phyloP scores from a whole-genome alignment of 108 stramenopile genomes.

The Phaeodactylum tricornutum region DNA sequence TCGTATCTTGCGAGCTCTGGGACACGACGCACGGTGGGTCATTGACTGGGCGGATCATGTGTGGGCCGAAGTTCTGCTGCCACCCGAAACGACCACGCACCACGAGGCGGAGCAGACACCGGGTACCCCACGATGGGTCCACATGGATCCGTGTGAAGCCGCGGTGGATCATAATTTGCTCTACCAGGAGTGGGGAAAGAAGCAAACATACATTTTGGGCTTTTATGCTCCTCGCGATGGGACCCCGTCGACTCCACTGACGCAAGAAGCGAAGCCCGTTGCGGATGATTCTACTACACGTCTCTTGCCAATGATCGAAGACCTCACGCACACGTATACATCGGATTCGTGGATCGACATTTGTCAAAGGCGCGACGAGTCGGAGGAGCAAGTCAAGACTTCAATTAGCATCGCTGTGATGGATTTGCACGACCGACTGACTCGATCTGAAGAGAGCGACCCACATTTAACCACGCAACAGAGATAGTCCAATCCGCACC shows the following conservation, averaged over 20 bases:
- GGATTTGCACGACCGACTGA: no score
- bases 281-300: no score
- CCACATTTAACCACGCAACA: no score
- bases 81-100: slow-evolving; percentile 1
- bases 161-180: slow-evolving; percentile 46
- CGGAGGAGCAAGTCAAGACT: slow-evolving; percentile 1
- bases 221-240: slow-evolving; percentile 24
- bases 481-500: no score
- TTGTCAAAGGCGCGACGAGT: slow-evolving; percentile 29
- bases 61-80: slow-evolving; percentile 41
- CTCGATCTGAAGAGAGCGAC: no score
- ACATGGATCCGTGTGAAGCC: slow-evolving; percentile 63
- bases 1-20: slow-evolving; percentile 36
- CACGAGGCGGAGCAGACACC: neutral
- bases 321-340: slow-evolving; percentile 28
- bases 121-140: slow-evolving; percentile 34
- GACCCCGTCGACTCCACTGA: neutral
- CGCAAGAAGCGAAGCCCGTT: neutral
- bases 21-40: slow-evolving; percentile 45
- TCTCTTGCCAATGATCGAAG: slow-evolving; percentile 27
- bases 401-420: neutral
- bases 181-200: slow-evolving; percentile 58
- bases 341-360: slow-evolving; percentile 21
- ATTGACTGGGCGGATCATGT: slow-evolving; percentile 72
- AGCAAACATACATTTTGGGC: slow-evolving; percentile 55